Conservation (phyloP, 2,329 filamentous ascomycete species). For the Proliferodiscus dingleyae region DNA sequence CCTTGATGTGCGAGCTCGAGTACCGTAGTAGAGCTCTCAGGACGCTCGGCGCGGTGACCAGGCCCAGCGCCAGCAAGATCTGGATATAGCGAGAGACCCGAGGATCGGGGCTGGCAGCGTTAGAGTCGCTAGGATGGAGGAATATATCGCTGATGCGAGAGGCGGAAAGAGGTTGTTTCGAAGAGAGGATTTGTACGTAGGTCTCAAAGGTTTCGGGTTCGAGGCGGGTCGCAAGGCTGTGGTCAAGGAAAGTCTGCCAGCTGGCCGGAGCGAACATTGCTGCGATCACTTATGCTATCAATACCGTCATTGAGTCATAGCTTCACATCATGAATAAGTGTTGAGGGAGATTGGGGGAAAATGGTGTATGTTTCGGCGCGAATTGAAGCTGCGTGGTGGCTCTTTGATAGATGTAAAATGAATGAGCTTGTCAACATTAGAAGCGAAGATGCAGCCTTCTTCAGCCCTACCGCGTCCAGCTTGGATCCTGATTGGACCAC, state of each 20-base stretch:
- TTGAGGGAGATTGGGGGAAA: background rate
- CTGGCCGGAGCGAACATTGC: constrained; percentile 10
- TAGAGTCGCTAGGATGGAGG: constrained; percentile 46
- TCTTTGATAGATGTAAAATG: too few relatives aligned
- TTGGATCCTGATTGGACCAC: background rate
- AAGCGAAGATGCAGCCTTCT: constrained; percentile 2
- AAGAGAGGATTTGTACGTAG: constrained; percentile 45
- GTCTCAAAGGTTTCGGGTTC: constrained; percentile 49
- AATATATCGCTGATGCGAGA: constrained; percentile 52
- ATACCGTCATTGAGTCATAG: background rate
- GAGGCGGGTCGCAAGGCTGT: constrained; percentile 47
- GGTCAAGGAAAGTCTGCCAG: constrained; percentile 40
- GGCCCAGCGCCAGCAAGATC: constrained; percentile 45
- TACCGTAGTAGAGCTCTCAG: constrained; percentile 52
- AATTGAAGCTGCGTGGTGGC: background rate
- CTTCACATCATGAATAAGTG: background rate
- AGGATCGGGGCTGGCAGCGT: constrained; percentile 48
- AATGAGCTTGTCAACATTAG: too few relatives aligned
- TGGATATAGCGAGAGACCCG: constrained; percentile 56
- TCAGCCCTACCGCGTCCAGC: constrained; percentile 8
- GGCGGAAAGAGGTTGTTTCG: constrained; percentile 48
- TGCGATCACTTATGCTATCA: background rate
- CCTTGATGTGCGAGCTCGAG: constrained; percentile 31
- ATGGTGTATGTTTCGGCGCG: background rate
- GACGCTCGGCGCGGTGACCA: constrained; percentile 51